Evolutionary conservation across 2,329 filamentous ascomycete genomes (phyloP).

Genomic region (Truncatella angustata): DNA sequence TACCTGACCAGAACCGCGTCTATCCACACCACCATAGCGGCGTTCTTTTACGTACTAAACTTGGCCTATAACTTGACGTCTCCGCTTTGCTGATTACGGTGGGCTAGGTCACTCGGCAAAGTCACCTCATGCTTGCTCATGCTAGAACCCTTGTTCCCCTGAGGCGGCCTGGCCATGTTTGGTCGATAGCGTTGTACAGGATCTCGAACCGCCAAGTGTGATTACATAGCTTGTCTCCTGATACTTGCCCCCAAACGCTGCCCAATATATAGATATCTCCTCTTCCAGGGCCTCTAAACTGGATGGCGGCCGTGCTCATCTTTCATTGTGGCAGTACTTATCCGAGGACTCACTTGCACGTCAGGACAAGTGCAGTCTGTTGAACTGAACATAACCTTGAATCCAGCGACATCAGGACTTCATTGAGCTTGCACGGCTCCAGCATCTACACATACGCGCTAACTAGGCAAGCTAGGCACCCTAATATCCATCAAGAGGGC

Average conservation of each 20-base stretch:
- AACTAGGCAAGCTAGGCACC: background rate
- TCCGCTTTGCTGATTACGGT: slow-evolving; percentile 1
- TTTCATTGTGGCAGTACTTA: no score
- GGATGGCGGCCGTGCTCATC: no score
- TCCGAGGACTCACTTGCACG: no score
- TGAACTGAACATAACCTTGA: no score
- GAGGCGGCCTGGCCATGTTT: background rate
- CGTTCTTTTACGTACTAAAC: slow-evolving; percentile 8
- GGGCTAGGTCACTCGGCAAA: background rate
- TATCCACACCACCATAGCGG: slow-evolving; percentile 4
- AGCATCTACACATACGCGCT: no score
- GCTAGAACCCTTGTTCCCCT: background rate
- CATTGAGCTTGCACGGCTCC: no score
- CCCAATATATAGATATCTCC: no score
- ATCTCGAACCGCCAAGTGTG: background rate
- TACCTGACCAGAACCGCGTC: background rate
- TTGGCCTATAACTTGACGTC: background rate
- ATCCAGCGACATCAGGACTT: no score
- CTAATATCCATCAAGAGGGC: background rate
- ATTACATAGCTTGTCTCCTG: no score
- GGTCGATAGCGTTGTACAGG: background rate
- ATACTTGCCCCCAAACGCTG: no score
- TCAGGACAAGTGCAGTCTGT: no score
- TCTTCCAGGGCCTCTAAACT: no score
- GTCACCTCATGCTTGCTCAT: background rate